These are phyloP conservation scores for Pholiota molesta DNA, from an alignment of 768 basidiomycete genomes.

Conservation along the genomic window DNA sequence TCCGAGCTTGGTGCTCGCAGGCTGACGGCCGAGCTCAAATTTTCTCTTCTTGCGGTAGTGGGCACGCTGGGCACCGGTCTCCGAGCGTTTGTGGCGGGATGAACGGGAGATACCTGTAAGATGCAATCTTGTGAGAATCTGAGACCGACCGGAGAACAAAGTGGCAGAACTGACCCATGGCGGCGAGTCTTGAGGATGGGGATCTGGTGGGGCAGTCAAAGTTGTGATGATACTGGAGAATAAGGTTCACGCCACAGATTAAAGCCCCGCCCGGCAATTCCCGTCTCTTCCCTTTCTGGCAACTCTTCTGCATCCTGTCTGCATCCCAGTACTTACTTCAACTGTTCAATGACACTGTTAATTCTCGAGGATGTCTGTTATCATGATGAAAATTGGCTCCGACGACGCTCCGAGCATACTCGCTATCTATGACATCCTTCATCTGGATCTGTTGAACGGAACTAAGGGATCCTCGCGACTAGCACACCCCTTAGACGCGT, in stretches of 20 bases:
- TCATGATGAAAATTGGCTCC: not conserved
- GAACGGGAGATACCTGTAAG: conserved; percentile 90
- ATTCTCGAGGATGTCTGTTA: not conserved
- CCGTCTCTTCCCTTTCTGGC: conserved; percentile 20
- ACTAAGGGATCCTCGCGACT: not conserved
- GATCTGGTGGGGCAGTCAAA: conserved; percentile 44
- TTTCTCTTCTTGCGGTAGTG: conserved; percentile 99
- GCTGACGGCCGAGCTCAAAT: conserved; percentile 98
- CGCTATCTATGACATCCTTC: too few relatives aligned
- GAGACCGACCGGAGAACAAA: conserved; percentile 18
- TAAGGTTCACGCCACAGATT: conserved; percentile 44
- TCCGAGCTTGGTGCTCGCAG: conserved; percentile 97
- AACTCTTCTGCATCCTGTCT: not conserved
- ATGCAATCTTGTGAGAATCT: conserved; percentile 14
- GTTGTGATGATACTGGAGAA: conserved; percentile 57
- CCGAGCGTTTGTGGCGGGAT: conserved; percentile 96
- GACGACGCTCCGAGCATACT: not conserved
- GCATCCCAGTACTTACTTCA: not conserved
- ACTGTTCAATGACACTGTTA: not conserved
- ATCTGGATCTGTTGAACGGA: not conserved
- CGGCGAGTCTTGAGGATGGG: conserved; percentile 71
- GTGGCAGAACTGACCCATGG: conserved; percentile 69
- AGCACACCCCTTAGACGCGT: not conserved
- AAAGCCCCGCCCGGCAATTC: conserved; percentile 37
- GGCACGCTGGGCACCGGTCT: conserved; percentile 88